phyloP scores from a whole-genome alignment of 2,329 filamentous ascomycete species.

The Catunica adiposa region DNA sequence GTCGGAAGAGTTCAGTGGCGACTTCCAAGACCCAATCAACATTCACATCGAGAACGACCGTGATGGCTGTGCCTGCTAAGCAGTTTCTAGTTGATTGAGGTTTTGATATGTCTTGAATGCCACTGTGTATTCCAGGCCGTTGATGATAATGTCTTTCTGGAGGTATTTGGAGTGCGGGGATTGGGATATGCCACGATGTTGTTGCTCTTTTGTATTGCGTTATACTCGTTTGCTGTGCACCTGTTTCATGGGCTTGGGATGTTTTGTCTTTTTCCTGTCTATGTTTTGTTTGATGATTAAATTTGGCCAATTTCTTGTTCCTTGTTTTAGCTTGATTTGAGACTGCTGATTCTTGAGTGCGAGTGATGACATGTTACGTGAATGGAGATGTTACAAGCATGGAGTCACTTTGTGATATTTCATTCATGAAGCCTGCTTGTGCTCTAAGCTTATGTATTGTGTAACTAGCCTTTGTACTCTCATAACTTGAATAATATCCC shows the following conservation, averaged over 20 bases:
- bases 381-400: too few species aligned
- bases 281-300: slow-evolving; percentile 3
- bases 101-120: background rate
- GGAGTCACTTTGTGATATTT: too few species aligned
- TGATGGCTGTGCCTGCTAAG: slow-evolving; percentile 82
- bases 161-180: background rate
- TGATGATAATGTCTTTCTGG: background rate
- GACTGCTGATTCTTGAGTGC: too few species aligned
- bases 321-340: slow-evolving; percentile 3
- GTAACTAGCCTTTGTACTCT: too few species aligned
- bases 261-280: background rate
- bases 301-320: background rate
- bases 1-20: slow-evolving; percentile 90
- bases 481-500: too few species aligned
- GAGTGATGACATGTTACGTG: background rate
- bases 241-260: background rate
- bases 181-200: slow-evolving; percentile 6
- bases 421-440: too few species aligned
- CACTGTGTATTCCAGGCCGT: background rate
- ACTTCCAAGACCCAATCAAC: slow-evolving; percentile 96
- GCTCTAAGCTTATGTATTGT: too few species aligned
- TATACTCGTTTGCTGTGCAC: background rate
- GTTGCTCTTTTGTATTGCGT: slow-evolving; percentile 5
- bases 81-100: background rate
- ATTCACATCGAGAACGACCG: slow-evolving; percentile 91